Conservation (phyloP, 352 stramenopile species). For the Pythium diclinum region DNA sequence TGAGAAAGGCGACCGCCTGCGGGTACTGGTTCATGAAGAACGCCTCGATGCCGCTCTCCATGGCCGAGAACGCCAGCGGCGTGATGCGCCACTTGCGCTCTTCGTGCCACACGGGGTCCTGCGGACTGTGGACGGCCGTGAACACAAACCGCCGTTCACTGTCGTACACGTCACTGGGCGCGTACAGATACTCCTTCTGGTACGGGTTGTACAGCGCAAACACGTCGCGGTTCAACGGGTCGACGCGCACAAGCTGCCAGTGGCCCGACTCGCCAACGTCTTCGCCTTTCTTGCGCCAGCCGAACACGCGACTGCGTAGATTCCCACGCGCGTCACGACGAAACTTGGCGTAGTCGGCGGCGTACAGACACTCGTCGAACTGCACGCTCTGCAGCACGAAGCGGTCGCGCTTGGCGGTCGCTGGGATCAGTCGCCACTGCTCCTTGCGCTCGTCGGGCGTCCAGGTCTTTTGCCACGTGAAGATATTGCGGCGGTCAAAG, state of each 20-base stretch:
- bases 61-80: conserved; percentile 35
- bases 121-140: conserved; percentile 28
- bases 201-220: conserved; percentile 79
- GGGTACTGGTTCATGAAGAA: conserved; percentile 68
- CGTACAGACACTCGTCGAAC: conserved; percentile 62
- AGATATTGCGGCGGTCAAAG: conserved; percentile 36
- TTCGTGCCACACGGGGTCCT: conserved; percentile 31
- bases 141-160: conserved; percentile 51
- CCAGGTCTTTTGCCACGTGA: conserved; percentile 36
- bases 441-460: conserved; percentile 38
- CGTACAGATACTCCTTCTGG: conserved; percentile 69
- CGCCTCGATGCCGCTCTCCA: conserved; percentile 65
- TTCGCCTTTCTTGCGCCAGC: conserved; percentile 50
- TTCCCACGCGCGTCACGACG: conserved; percentile 49
- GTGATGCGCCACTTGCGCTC: conserved; percentile 48
- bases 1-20: conserved; percentile 48
- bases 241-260: conserved; percentile 59
- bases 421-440: conserved; percentile 58
- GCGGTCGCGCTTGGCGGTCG: conserved; percentile 48
- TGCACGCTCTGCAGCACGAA: conserved; percentile 64
- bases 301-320: conserved; percentile 56
- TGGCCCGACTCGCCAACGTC: conserved; percentile 45
- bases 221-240: conserved; percentile 39
- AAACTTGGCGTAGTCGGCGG: conserved; percentile 69
- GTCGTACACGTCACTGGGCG: conserved; percentile 49